Conservation (phyloP, 768 basidiomycete species). For the Suillus hirtellus region DNA sequence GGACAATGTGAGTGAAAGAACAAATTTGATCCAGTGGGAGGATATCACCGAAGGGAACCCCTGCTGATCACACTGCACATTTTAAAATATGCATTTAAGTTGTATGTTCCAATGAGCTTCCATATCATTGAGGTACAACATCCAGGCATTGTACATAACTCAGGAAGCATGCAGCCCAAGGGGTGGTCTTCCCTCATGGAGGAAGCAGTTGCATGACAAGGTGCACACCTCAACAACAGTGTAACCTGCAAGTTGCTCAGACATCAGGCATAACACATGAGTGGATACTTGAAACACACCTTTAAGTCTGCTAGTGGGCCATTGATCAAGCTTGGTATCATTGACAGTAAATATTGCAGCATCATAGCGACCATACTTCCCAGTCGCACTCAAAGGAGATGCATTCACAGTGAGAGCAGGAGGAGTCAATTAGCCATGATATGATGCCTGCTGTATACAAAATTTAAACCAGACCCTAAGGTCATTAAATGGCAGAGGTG, state of each 20-base stretch:
- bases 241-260: slow-evolving; percentile 9
- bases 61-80: no score
- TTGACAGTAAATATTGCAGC: slow-evolving; percentile 22
- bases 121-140: no score
- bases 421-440: slow-evolving; percentile 13
- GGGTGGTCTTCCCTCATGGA: background rate
- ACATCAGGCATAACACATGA: no score
- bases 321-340: slow-evolving; percentile 9
- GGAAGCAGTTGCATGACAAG: slow-evolving; percentile 19
- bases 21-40: no score
- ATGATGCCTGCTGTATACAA: slow-evolving; percentile 24
- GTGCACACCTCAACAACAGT: slow-evolving; percentile 18
- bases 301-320: slow-evolving; percentile 17
- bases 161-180: slow-evolving; percentile 18
- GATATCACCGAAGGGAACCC: no score
- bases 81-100: no score
- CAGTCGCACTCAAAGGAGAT: slow-evolving; percentile 18
- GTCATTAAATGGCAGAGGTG: slow-evolving; percentile 25
- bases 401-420: slow-evolving; percentile 22
- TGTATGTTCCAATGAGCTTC: no score
- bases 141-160: background rate
- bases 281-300: slow-evolving; percentile 3
- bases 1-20: no score
- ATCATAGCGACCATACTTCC: slow-evolving; percentile 25
- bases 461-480: slow-evolving; percentile 3